Base-by-base conservation (phyloP, 192 early-diverging fungal genomes). In the Spinellus fusiger region DNA sequence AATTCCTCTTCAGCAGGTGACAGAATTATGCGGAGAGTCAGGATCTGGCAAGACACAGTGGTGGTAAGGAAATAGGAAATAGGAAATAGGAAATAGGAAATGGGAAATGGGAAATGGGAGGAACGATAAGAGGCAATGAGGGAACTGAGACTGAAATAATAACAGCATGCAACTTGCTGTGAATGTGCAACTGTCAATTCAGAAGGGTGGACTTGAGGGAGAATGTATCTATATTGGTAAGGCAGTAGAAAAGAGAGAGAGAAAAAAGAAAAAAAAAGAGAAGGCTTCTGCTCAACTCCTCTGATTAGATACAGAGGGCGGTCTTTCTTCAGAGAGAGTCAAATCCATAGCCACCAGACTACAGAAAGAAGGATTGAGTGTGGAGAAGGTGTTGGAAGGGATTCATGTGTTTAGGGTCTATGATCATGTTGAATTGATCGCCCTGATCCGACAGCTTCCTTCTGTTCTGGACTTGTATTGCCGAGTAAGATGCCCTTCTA, bases 11-110 rank as follows among this genome's bases (percentile, higher is more conserved):
- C 12, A 8, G 12, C 49, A 34, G 0, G 18, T 65, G 3, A 59
- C 56, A 10, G 64, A 65, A 33, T 12, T 58, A 22, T 52, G 56
- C 32, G 64, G 64, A 28, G 54, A 53, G 28, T 46, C 64, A 25
- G 64, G 64, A 10, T 10, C 64, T 26, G 64, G 64, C 1, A 65
- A 65, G 26, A 65, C 64, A 22, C 64, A 65, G 49, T 27, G 57
- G n/a, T 50, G 56, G 64, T 65, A 35, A 44, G 27, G 12, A 31
- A 16, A 4, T 25, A 35, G 20, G 18, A 32, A 9, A 22, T 56
- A 29, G 28, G 18, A 44, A 12, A n/a, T n/a, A n/a, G n/a, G n/a
- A n/a, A n/a, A n/a, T n/a, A 44, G 27, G 12, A 31, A 16, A 4
- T 25, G 27, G 20, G 18, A 32, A 9, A 22, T 56, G 18, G 28